These are phyloP conservation scores for Zygosaccharomyces pseudobailii DNA, from an alignment of 1,139 yeast genomes.

Conservation along the genomic window DNA sequence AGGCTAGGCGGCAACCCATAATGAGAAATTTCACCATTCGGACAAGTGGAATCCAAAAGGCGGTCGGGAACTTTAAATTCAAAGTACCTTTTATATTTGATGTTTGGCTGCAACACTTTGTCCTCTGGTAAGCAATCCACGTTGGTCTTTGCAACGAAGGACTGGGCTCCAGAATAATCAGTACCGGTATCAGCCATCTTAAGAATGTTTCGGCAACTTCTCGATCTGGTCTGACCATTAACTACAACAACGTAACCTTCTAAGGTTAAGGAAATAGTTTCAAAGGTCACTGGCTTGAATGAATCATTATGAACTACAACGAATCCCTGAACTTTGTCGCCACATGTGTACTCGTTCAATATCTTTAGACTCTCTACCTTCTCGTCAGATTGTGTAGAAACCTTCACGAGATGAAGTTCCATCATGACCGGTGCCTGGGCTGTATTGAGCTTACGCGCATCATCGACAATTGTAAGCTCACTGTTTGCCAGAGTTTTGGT, in stretches of 20 bases:
- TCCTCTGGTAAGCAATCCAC: constrained; percentile 49
- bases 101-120: constrained; percentile 47
- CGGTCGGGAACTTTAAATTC: constrained; percentile 58
- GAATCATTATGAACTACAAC: constrained; percentile 44
- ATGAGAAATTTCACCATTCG: constrained; percentile 51
- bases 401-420: constrained; percentile 37
- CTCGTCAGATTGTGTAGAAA: constrained; percentile 32
- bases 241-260: constrained; percentile 42
- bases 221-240: constrained; percentile 31
- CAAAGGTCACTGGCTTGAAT: constrained; percentile 42
- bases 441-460: background rate
- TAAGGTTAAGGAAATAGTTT: constrained; percentile 53
- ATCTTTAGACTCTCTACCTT: constrained; percentile 35
- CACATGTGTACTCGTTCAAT: constrained; percentile 49
- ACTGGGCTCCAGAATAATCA: constrained; percentile 30
- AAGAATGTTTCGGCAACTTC: constrained; percentile 30
- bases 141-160: constrained; percentile 41
- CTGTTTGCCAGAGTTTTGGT: background rate
- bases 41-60: constrained; percentile 54
- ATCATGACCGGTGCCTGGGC: background rate
- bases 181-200: constrained; percentile 36
- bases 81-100: constrained; percentile 56
- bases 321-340: constrained; percentile 53
- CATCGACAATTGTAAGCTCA: background rate
- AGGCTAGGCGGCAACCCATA: constrained; percentile 60